Evolutionary conservation across 202 grass and related monocot species (phyloP), one percentile per base, ranked within the genome.

Genomic region (Bolboschoenoplectus hybrid): DNA sequence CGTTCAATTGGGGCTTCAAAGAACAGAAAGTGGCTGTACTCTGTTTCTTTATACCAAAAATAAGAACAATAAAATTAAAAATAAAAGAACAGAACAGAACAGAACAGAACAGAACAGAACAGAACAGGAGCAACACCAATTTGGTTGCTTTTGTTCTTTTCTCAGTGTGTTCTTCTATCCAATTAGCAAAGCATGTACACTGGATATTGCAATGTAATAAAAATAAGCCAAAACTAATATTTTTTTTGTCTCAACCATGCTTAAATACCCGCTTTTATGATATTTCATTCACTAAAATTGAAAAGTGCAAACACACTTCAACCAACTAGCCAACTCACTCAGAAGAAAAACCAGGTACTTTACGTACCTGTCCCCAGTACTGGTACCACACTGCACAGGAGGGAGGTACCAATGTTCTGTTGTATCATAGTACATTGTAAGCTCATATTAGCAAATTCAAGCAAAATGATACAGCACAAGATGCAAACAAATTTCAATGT

Each of bases 401-500:
- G 32, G 62, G 7, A 65, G 19, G 63, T 11, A 66, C 63, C 9
- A 11, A 38, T 66, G 63, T 66, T 34, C 36, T 12, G 8, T 66
- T 66, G 9, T 38, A 38, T 66, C 9, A 9, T 38, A 12, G 9
- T 36, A 3, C 2, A 12, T 75, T 47, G 16, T 12, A 81, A 81
- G 16, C 76, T 61, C 17, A 20, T 61, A 26, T 26, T 26, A 81
- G 76, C 76, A 81, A 12, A 9, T 36, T 80, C 17, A 60, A 62
- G 36, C 26, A 58, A 4, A 81, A 40, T 81, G 56, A 34, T 61
- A 81, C 52, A 16, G 62, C 52, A 11, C 52, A 11, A 11, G 34
- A 62, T 41, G 34, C 17, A 39, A 61, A 62, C 77, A 81, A 58
- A 19, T 62, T 62, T 40, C 8, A 44, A 16, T 61, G 2, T 80